Evolutionary conservation across 805 yeast species (phyloP), one percentile per base, ranked within the genome.

Genomic region (Millerago galiae): DNA sequence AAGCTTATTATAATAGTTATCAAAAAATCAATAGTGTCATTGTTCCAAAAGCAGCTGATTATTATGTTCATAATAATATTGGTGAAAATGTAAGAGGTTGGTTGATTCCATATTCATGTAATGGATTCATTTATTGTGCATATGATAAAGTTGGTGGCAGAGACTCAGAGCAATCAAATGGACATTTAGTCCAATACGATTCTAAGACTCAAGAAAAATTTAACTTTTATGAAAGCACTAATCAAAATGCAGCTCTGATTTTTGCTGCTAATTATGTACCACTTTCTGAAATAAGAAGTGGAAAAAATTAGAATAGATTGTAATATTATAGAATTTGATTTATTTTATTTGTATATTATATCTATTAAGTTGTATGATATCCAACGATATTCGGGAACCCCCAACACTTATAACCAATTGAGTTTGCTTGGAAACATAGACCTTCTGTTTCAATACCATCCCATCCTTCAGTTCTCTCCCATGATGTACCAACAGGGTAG

Each of bases 41-140:
- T 14, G 62, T 75, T 12, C 82, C 83, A 8, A 77, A 77, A 16
- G 67, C 65, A 8, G 67, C 68, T 35, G 66, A 62, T 53, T 43
- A 54, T 51, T 51, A 46, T 46, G 53, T 35, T 52, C 55, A 35
- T 42, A 38, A 52, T 10, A 75, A 73, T 46, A 9, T 5, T 9
- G 59, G 63, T n/a, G 66, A 67, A 43, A 74, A 72, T 30, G 29
- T 25, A 7, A 44, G 55, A 43, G 61, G 61, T 8, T 77, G 83
- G 83, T 64, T 65, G 51, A 71, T 66, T 52, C 55, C 59, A 10
- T 57, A 57, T 2, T 67, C 68, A 45, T 79, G 85, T 59, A 61
- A 63, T n/a, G 64, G 67, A 14, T 77, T 72, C 51, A 50, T 70
- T 15, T 78, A 79, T 78, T 77, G 83, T 63, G 82, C 81, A 0